Evolutionary conservation across 2,329 filamentous ascomycete genomes (phyloP).

Genomic region (Magnaporthiopsis incrustans): DNA sequence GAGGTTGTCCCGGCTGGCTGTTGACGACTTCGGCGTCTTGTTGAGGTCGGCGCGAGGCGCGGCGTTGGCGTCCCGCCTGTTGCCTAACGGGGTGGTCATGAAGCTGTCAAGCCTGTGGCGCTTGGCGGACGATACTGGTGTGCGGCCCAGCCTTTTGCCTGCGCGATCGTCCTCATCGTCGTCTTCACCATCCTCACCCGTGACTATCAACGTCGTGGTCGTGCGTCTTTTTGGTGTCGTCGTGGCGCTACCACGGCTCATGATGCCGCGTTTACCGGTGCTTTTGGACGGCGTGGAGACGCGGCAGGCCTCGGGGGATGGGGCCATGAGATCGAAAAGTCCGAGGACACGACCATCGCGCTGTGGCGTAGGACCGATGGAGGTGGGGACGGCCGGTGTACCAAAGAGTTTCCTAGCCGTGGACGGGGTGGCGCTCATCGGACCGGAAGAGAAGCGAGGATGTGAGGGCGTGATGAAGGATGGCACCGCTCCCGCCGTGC

Average conservation of each 20-base stretch:
- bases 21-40: conserved; percentile 28
- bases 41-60: conserved; percentile 1
- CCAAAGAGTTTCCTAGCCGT: conserved; percentile 52
- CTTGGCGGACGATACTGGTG: conserved; percentile 50
- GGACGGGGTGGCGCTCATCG: conserved; percentile 44
- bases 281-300: conserved; percentile 36
- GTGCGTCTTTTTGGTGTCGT: conserved; percentile 32
- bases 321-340: conserved; percentile 57
- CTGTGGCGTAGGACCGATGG: conserved; percentile 72
- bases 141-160: conserved; percentile 30
- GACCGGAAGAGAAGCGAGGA: conserved; percentile 17
- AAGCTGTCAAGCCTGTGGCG: conserved; percentile 55
- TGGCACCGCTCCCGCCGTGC: conserved; percentile 11
- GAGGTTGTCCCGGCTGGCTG: conserved; percentile 30
- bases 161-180: not conserved
- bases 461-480: conserved; percentile 14
- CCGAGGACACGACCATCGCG: conserved; percentile 70
- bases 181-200: not conserved
- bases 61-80: conserved; percentile 29
- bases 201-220: conserved; percentile 14
- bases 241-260: conserved; percentile 26
- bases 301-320: conserved; percentile 42
- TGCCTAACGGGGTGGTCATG: conserved; percentile 54
- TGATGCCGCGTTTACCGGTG: conserved; percentile 16
- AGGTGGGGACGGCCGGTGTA: conserved; percentile 43